Evolutionary conservation across 306 rosid genomes (phyloP).

Genomic region (Argentina anserina): DNA sequence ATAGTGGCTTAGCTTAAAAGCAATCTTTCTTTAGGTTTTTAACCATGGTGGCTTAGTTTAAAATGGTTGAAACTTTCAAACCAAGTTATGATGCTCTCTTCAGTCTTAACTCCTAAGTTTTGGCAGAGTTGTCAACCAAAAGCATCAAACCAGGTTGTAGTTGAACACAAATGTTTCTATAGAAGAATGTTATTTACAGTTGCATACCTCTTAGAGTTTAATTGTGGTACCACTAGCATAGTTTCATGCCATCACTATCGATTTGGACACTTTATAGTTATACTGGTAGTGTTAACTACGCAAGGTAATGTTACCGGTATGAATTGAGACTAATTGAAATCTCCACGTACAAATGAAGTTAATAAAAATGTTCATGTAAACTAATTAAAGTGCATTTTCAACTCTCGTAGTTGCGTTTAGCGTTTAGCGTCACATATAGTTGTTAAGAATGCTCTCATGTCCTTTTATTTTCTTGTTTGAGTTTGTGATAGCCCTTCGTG

Average conservation of each 20-base stretch:
- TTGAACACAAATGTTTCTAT: background rate
- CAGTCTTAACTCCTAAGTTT: background rate
- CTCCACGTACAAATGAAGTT: too few species aligned
- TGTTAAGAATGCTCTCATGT: too few species aligned
- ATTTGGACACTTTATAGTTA: background rate
- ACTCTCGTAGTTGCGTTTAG: too few species aligned
- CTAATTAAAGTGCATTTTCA: too few species aligned
- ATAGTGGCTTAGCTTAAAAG: background rate
- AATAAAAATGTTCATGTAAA: too few species aligned
- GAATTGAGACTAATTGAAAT: too few species aligned
- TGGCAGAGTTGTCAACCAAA: background rate
- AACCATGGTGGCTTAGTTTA: background rate
- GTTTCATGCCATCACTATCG: background rate
- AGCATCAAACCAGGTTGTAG: background rate
- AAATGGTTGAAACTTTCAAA: background rate
- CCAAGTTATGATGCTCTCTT: background rate
- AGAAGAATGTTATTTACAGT: background rate
- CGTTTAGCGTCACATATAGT: too few species aligned
- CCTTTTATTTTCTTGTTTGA: too few species aligned
- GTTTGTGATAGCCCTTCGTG: too few species aligned
- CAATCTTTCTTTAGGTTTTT: background rate
- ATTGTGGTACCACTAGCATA: too few species aligned
- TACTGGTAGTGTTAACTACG: too few species aligned
- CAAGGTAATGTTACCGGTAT: background rate
- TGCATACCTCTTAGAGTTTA: background rate